These are phyloP conservation scores for Avena sativa DNA, from an alignment of 176 grass and related monocot species.

Conservation along the genomic window DNA sequence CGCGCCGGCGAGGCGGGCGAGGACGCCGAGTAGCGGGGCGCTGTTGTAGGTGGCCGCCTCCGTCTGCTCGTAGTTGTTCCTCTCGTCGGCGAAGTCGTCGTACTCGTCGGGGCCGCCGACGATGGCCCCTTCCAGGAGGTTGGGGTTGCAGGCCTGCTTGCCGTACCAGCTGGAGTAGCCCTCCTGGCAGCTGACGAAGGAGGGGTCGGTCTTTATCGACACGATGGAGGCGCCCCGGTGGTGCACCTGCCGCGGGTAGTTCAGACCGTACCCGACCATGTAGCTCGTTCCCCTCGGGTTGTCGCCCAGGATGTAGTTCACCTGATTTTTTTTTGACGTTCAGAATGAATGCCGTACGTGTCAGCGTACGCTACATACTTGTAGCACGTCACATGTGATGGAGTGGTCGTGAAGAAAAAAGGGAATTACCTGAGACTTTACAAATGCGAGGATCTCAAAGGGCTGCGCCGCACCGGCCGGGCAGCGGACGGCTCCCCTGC, in stretches of 20 bases:
- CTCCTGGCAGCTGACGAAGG: conserved; percentile 76
- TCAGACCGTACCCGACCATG: conserved; percentile 86
- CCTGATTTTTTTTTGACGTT: conserved; percentile 26
- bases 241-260: conserved; percentile 83
- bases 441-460: conserved; percentile 68
- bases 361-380: too few relatives aligned
- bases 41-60: conserved; percentile 93
- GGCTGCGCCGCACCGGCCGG: conserved; percentile 48
- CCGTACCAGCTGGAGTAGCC: conserved; percentile 73
- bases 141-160: conserved; percentile 63
- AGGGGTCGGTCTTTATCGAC: conserved; percentile 60
- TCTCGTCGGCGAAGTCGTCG: conserved; percentile 85
- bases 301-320: conserved; percentile 85
- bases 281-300: conserved; percentile 92
- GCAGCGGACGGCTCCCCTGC: conserved; percentile 53
- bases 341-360: too few relatives aligned
- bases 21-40: conserved; percentile 83
- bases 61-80: conserved; percentile 94
- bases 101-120: conserved; percentile 88
- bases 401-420: background rate
- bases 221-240: conserved; percentile 92
- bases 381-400: too few relatives aligned
- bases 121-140: conserved; percentile 77
- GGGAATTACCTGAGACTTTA: conserved; percentile 61
- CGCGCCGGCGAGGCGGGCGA: conserved; percentile 75